Evolutionary conservation across 2,329 filamentous ascomycete genomes (phyloP), one percentile per base, ranked within the genome.

Genomic region (Cyanodermella asteris): DNA sequence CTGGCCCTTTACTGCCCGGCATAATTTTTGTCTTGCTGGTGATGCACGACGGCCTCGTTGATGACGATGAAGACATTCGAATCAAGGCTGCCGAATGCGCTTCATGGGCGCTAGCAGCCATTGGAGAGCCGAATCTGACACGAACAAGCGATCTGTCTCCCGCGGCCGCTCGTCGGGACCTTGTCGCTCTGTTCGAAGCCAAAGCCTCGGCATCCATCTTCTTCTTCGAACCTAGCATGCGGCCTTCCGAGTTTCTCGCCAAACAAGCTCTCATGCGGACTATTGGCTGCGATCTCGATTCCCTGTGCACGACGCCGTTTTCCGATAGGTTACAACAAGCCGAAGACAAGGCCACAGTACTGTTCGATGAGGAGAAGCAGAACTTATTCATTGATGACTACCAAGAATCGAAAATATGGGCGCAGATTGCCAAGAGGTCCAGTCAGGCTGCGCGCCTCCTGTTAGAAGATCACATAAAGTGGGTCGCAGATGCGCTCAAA

Each of bases 321-420:
- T 31, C 39, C 7, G 37, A 37, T 5, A 30, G 38, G 0, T 37
- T 60, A 3, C 31, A 36, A 1, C 38, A 44, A 4, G 42, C 45
- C 7, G 37, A 43, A 4, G 44, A 46, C 20, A 47, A 54, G 16
- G 48, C 43, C 20, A 49, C 44, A 1, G 43, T 45, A 33, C 61
- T 97, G 1, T 97, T 97, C 43, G 72, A 64, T 1, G 61, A 80
- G 28, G 87, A 97, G 48, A 82, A 90, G 44, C 81, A 91, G 43
- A 97, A 97, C 42, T 59, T 93, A n/a, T 94, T 78, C 45, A 55
- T 84, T 24, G 84, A 94, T 43, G 71, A 81, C 36, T 64, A 78
- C 5, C 59, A 69, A 23, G 82, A 93, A 44, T 57, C 69, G 4
- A 50, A 58, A 11, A 44, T 67, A n/a, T 93, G 81, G 80, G 49